These are phyloP conservation scores for Starmerella stigmatis DNA, from an alignment of 805 yeast species.

Conservation along the genomic window DNA sequence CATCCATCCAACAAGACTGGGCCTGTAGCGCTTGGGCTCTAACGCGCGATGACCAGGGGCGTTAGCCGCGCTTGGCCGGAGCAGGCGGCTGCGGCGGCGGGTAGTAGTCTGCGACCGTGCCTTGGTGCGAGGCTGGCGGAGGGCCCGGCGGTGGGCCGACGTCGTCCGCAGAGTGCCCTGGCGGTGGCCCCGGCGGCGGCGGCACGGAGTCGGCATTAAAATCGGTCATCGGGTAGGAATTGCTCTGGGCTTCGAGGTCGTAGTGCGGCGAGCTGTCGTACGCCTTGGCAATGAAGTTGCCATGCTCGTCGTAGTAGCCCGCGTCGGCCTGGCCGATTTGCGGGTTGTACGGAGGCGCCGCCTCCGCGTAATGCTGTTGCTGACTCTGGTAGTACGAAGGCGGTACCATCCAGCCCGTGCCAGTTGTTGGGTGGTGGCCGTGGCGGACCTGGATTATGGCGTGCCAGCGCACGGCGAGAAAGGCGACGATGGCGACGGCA, in stretches of 20 bases:
- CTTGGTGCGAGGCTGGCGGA: constrained; percentile 10
- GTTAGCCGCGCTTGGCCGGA: not conserved
- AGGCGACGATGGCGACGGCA: constrained; percentile 20
- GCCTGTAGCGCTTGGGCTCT: not conserved
- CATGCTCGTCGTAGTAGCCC: constrained; percentile 63
- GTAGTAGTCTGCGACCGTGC: constrained; percentile 1
- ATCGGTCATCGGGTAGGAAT: not conserved
- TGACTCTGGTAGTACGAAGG: constrained; percentile 57
- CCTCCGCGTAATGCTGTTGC: constrained; percentile 35
- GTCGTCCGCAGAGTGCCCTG: not conserved
- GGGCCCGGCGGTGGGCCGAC: constrained; percentile 18
- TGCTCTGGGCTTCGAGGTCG: not conserved
- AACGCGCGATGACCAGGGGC: too few relatives aligned
- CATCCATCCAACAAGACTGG: too few relatives aligned
- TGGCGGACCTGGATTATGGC: constrained; percentile 25
- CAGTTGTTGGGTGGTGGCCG: constrained; percentile 51
- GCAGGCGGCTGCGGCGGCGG: constrained; percentile 17
- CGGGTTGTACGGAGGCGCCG: constrained; percentile 28
- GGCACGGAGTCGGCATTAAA: not conserved
- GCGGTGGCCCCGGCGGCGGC: constrained; percentile 20
- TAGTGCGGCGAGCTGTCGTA: not conserved
- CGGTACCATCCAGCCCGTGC: constrained; percentile 82
- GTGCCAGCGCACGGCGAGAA: constrained; percentile 16
- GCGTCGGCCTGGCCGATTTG: constrained; percentile 40
- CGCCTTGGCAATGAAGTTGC: constrained; percentile 29